phyloP scores from a whole-genome alignment of 208 protist genomes.

The Wallacemonas sp. region DNA sequence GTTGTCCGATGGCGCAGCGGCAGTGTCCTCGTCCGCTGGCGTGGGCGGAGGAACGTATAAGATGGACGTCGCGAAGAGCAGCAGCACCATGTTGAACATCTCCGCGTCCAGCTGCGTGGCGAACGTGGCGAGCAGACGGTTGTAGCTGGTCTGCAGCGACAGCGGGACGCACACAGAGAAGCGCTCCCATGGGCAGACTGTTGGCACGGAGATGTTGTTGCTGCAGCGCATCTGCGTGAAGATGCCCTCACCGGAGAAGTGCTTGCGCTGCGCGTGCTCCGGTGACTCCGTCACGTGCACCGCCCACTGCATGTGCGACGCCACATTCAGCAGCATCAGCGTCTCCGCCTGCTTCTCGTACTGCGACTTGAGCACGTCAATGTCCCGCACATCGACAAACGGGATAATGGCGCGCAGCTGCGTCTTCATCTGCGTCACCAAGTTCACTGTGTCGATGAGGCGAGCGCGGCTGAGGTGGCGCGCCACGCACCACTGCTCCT shows the following conservation, averaged over 20 bases:
- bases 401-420: slow-evolving; percentile 62
- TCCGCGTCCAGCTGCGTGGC: slow-evolving; percentile 52
- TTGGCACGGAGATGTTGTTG: slow-evolving; percentile 62
- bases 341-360: slow-evolving; percentile 48
- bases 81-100: slow-evolving; percentile 66
- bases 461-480: slow-evolving; percentile 67
- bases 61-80: slow-evolving; percentile 57
- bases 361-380: slow-evolving; percentile 60
- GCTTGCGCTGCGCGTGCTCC: slow-evolving; percentile 41
- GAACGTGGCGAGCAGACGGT: slow-evolving; percentile 61
- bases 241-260: slow-evolving; percentile 59
- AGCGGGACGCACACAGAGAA: slow-evolving; percentile 66
- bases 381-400: slow-evolving; percentile 64
- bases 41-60: slow-evolving; percentile 27
- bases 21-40: not conserved
- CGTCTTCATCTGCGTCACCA: slow-evolving; percentile 72
- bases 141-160: slow-evolving; percentile 60
- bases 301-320: slow-evolving; percentile 63
- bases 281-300: slow-evolving; percentile 65
- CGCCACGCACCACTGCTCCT: slow-evolving; percentile 71
- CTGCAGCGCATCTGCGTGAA: slow-evolving; percentile 67
- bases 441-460: slow-evolving; percentile 58
- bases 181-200: slow-evolving; percentile 60
- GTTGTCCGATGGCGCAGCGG: too few relatives aligned
- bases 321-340: slow-evolving; percentile 51